Evolutionary conservation across 805 yeast genomes (phyloP), one percentile per base, ranked within the genome.

Genomic region (Myxozyma neotropica): DNA sequence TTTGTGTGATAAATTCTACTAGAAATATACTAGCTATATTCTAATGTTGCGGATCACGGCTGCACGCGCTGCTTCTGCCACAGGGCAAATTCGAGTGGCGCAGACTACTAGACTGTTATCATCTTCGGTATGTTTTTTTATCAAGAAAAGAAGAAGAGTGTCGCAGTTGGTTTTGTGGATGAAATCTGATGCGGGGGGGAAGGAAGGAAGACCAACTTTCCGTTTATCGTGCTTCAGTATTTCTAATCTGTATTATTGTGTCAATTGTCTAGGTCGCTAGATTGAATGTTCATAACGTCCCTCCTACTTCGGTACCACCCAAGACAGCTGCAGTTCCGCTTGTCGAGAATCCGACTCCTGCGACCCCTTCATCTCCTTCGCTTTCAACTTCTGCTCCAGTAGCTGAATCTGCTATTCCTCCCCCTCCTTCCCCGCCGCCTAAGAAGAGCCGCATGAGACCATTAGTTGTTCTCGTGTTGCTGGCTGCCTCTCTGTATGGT

Each of bases 401-500:
- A 19, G 53, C 50, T 8, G 42, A 38, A 6, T 24, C 59, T 10
- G n/a, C 50, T 6, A 27, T 53, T 4, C 56, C 63, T 23, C 55
- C 60, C 4, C 55, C 63, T 7, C 65, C 63, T 4, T 57, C 53
- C 4, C 45, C 60, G 13, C 56, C 61, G 27, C 57, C 59, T 17
- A 68, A 68, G 62, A 68, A 59, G 61, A 72, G 67, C 61, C 58
- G 67, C 40, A 59, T 75, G 47, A 73, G 76, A 56, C 70, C 68
- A 56, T 68, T 73, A 42, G 33, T 75, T 15, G 47, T 70, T 4
- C 35, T 67, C 17, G 55, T 69, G 3, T 46, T 69, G 4, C 53
- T 71, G 3, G 69, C 68, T 10, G 67, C 75, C 2, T 69, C 73
- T 2, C 70, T 81, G 26, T 86, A 85, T 65, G 83, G 81, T 36